phyloP scores from a whole-genome alignment of 352 stramenopile species.

The Phytopythium chamaehyphon region DNA sequence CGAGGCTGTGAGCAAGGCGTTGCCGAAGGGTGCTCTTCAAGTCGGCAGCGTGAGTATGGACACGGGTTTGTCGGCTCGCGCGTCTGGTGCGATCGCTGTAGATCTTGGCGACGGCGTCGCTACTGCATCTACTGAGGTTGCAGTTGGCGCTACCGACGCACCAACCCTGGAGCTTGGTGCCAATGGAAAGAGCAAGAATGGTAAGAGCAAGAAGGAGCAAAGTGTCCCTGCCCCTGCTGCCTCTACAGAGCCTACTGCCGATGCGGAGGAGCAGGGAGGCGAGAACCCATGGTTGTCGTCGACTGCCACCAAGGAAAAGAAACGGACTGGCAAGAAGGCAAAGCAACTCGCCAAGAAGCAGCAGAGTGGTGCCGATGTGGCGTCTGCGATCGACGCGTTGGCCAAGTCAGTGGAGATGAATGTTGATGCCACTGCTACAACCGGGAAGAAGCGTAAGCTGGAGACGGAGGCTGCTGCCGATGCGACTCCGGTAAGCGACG shows the following conservation, averaged over 20 bases:
- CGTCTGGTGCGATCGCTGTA: constrained; percentile 59
- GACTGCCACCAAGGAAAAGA: constrained; percentile 51
- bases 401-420: constrained; percentile 37
- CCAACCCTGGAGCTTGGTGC: constrained; percentile 32
- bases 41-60: constrained; percentile 71
- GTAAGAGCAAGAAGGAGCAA: neutral
- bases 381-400: constrained; percentile 56
- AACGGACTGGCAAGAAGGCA: constrained; percentile 59
- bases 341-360: constrained; percentile 31
- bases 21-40: constrained; percentile 52
- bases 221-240: neutral
- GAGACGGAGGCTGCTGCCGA: constrained; percentile 20
- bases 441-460: constrained; percentile 45
- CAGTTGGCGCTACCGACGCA: constrained; percentile 13
- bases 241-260: constrained; percentile 8
- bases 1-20: constrained; percentile 40
- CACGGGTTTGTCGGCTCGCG: constrained; percentile 56
- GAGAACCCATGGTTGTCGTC: constrained; percentile 72
- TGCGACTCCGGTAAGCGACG: constrained; percentile 8
- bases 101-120: constrained; percentile 53
- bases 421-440: constrained; percentile 16
- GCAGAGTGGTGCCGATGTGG: constrained; percentile 33
- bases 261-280: constrained; percentile 27
- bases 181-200: constrained; percentile 14
- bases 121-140: constrained; percentile 21